phyloP scores from a whole-genome alignment of 192 early-diverging fungal species.

The Podila clonocystis region DNA sequence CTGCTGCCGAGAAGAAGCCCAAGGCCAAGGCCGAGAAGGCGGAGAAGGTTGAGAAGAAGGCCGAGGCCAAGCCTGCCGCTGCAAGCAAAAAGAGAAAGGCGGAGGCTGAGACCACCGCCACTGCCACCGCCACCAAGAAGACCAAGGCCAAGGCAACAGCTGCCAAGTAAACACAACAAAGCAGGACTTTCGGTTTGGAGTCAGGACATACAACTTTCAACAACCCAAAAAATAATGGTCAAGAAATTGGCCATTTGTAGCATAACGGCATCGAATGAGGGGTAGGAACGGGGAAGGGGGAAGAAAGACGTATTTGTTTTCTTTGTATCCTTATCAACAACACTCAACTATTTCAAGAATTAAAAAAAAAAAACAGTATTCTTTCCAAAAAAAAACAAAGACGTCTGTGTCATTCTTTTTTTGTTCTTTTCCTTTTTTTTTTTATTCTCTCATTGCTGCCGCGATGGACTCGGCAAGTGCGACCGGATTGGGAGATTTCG shows the following conservation, averaged over 20 bases:
- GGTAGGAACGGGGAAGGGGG: too few species aligned
- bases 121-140: constrained; percentile 20
- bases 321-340: too few species aligned
- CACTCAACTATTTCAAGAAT: too few species aligned
- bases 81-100: constrained; percentile 22
- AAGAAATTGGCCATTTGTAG: too few species aligned
- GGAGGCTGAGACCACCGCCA: neutral
- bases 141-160: constrained; percentile 32
- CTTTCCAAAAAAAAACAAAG: neutral
- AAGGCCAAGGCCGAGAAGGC: constrained; percentile 28
- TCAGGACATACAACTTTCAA: too few species aligned
- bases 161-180: neutral
- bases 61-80: constrained; percentile 38
- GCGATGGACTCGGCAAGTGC: neutral
- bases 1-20: constrained; percentile 33
- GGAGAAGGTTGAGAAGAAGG: constrained; percentile 29
- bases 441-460: neutral
- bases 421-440: too few species aligned
- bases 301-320: too few species aligned
- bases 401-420: neutral
- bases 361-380: too few species aligned
- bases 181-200: neutral
- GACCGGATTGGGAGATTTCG: neutral
- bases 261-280: too few species aligned
- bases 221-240: too few species aligned